Conservation (phyloP, 495 filamentous ascomycete genomes). For the Aspergillus taichungensis region DNA sequence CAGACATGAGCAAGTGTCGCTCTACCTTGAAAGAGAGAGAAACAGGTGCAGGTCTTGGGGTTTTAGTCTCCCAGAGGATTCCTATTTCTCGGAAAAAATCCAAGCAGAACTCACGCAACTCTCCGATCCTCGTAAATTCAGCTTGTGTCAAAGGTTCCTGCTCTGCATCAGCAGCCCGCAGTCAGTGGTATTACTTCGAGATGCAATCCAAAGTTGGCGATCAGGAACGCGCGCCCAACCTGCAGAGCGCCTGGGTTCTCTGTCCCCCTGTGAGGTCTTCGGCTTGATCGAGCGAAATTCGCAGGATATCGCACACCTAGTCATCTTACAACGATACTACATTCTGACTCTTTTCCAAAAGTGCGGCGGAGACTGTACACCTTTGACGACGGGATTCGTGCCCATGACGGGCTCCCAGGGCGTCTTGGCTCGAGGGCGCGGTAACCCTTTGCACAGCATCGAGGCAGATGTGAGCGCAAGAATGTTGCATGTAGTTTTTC, state of each 20-base stretch:
- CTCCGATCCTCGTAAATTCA: too few relatives aligned
- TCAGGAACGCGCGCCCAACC: neutral
- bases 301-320: neutral
- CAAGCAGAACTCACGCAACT: too few relatives aligned
- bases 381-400: neutral
- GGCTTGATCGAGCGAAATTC: neutral
- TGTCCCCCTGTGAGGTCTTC: neutral
- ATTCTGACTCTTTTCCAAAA: too few relatives aligned
- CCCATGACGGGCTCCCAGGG: neutral
- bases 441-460: neutral
- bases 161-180: neutral
- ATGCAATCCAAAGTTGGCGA: neutral
- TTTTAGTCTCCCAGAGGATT: too few relatives aligned
- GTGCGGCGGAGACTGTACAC: too few relatives aligned
- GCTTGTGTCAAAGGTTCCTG: neutral
- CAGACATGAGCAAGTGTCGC: too few relatives aligned
- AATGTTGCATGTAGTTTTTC: too few relatives aligned
- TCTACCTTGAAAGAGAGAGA: too few relatives aligned
- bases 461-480: neutral
- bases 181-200: neutral
- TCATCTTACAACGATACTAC: too few relatives aligned
- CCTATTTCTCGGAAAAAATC: too few relatives aligned
- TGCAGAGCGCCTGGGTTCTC: neutral
- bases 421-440: neutral
- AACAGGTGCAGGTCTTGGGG: too few relatives aligned